A percentile compares a stretch with the other conserved stretches of the same genome.
phyloP scores from a whole-genome alignment of 495 filamentous ascomycete species.

The Apiosordaria backusii region DNA sequence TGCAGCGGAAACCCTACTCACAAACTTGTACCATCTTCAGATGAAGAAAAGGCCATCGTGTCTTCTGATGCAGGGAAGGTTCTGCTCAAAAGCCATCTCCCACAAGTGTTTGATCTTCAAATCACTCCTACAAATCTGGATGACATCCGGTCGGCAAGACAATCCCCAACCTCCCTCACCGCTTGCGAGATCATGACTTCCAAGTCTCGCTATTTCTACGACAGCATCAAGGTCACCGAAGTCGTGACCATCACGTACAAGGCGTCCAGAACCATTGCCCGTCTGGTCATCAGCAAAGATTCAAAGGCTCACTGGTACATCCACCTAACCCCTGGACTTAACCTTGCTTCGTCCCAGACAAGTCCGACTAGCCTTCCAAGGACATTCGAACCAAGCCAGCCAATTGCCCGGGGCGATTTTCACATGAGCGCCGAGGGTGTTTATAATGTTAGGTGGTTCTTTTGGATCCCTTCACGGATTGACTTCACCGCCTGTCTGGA shows the following conservation, averaged over 20 bases:
- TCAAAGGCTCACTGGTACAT: conserved; percentile 29
- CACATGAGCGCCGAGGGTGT: background rate
- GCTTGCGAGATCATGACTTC: background rate
- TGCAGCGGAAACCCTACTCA: conserved; percentile 40
- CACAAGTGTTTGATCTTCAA: background rate
- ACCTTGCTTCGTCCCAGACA: background rate
- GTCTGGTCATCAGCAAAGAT: conserved; percentile 28
- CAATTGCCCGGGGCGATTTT: conserved; percentile 36
- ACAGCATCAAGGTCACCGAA: conserved; percentile 34
- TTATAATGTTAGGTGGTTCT: conserved; percentile 19
- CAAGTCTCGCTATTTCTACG: conserved; percentile 27
- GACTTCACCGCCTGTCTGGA: conserved; percentile 27
- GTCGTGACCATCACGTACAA: conserved; percentile 33
- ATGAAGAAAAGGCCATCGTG: background rate
- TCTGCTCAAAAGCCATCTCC: conserved; percentile 4
- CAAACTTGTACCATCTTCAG: conserved; percentile 7
- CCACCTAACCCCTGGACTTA: conserved; percentile 24
- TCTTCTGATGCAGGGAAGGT: conserved; percentile 15
- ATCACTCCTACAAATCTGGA: too few species aligned
- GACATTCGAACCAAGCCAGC: conserved; percentile 45
- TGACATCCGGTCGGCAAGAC: too few species aligned
- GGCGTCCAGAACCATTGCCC: conserved; percentile 29
- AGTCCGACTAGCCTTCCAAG: background rate
- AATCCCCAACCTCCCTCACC: background rate
- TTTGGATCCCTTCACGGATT: conserved; percentile 35